These are phyloP conservation scores for Annulohypoxylon bovei DNA, from an alignment of 495 filamentous ascomycete species.

Conservation along the genomic window DNA sequence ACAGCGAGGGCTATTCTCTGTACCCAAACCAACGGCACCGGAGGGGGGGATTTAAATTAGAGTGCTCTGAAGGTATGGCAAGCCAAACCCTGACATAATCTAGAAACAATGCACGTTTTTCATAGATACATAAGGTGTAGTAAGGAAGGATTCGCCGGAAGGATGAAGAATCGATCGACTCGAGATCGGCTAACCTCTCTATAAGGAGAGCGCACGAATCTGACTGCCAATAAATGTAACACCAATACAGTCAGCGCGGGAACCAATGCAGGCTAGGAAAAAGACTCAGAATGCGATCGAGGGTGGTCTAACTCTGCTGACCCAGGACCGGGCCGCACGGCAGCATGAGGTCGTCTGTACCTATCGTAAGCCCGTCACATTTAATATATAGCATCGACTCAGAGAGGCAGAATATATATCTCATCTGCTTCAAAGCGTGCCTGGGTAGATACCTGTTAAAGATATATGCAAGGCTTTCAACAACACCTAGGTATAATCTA, in stretches of 20 bases:
- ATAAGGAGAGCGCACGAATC: neutral
- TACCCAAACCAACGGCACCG: neutral
- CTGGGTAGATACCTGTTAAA: no score
- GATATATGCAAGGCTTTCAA: neutral
- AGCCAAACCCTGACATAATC: conserved; percentile 11
- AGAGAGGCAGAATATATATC: no score
- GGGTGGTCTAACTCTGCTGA: conserved; percentile 2
- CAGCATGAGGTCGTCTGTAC: conserved; percentile 1
- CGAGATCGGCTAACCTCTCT: conserved; percentile 13
- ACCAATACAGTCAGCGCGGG: neutral
- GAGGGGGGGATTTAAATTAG: neutral
- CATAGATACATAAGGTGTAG: conserved; percentile 18
- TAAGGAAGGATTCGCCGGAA: conserved; percentile 39
- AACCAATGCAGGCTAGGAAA: conserved; percentile 4
- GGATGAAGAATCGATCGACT: conserved; percentile 36
- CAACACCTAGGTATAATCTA: no score
- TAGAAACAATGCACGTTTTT: conserved; percentile 14
- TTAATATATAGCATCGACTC: neutral
- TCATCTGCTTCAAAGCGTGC: no score
- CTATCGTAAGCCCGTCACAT: neutral
- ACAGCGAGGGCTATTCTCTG: neutral
- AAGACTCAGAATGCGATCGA: neutral
- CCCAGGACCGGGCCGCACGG: conserved; percentile 12
- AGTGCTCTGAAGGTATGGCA: neutral
- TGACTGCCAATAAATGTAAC: conserved; percentile 16